Percentiles rank a stretch among this genome's conserved stretches.
phyloP scores from a whole-genome alignment of 805 yeast species.

The Yarrowia sp. region DNA sequence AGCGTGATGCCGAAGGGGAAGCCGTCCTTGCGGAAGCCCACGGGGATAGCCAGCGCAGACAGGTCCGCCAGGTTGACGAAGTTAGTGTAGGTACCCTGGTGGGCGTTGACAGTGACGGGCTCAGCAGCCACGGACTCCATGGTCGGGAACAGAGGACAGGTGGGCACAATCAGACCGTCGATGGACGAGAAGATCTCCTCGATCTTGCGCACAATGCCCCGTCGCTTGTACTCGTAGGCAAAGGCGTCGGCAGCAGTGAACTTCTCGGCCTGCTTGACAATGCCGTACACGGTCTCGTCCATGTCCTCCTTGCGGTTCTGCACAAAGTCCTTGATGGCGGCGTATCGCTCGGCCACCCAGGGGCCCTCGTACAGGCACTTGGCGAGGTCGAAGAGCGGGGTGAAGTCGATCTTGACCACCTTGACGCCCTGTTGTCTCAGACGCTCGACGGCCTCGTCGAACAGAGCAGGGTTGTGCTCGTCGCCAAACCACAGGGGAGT shows the following conservation, averaged over 20 bases:
- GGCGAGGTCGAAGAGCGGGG: slow-evolving; percentile 76
- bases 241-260: slow-evolving; percentile 81
- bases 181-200: slow-evolving; percentile 52
- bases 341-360: slow-evolving; percentile 97
- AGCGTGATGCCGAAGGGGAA: slow-evolving; percentile 89
- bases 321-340: slow-evolving; percentile 70
- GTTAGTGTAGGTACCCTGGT: slow-evolving; percentile 98
- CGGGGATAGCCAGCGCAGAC: slow-evolving; percentile 88
- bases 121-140: slow-evolving; percentile 68
- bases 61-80: slow-evolving; percentile 92
- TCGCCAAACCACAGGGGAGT: slow-evolving; percentile 79
- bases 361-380: slow-evolving; percentile 91
- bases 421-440: slow-evolving; percentile 57
- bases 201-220: slow-evolving; percentile 68
- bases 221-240: slow-evolving; percentile 82
- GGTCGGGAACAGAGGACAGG: slow-evolving; percentile 90
- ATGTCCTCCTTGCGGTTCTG: slow-evolving; percentile 70
- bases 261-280: slow-evolving; percentile 74
- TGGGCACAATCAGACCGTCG: slow-evolving; percentile 85
- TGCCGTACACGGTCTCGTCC: slow-evolving; percentile 78
- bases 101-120: slow-evolving; percentile 79
- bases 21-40: slow-evolving; percentile 84
- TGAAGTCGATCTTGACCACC: slow-evolving; percentile 64
- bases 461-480: slow-evolving; percentile 68
- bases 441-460: slow-evolving; percentile 56